Conservation (phyloP, 108 stramenopile species). For the Skeletonema costatum region DNA sequence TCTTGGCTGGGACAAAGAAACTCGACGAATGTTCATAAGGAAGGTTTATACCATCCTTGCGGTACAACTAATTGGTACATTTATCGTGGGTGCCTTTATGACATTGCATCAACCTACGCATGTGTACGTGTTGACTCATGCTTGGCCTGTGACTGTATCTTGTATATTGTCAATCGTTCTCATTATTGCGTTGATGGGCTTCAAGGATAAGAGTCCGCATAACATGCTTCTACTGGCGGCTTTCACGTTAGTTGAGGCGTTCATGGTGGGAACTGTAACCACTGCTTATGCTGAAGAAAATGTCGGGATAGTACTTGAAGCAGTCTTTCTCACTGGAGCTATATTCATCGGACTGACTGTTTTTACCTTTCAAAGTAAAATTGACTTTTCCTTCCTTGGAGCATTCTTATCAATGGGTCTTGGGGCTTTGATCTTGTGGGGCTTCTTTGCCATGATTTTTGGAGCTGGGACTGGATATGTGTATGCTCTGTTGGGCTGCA, state of each 20-base stretch:
- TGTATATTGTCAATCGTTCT: constrained; percentile 20
- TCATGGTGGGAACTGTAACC: constrained; percentile 44
- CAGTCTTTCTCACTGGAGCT: constrained; percentile 46
- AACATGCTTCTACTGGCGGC: constrained; percentile 38
- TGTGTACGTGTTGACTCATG: constrained; percentile 40
- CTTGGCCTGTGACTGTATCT: constrained; percentile 31
- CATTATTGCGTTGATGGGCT: constrained; percentile 38
- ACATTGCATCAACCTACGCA: constrained; percentile 40
- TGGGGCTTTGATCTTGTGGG: constrained; percentile 51
- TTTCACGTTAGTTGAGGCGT: constrained; percentile 50
- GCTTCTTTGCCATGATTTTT: constrained; percentile 51
- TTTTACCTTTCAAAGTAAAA: constrained; percentile 51
- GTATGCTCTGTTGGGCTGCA: constrained; percentile 49
- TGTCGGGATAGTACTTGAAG: constrained; percentile 40
- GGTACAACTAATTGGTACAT: constrained; percentile 32
- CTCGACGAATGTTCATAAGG: constrained; percentile 44
- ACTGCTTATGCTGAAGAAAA: constrained; percentile 38
- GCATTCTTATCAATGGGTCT: constrained; percentile 50
- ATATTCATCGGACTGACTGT: constrained; percentile 49
- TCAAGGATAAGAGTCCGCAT: constrained; percentile 46
- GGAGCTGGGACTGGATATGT: constrained; percentile 43
- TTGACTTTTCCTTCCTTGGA: constrained; percentile 50
- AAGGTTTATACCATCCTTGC: constrained; percentile 51
- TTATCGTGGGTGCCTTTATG: constrained; percentile 35
- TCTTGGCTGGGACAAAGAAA: constrained; percentile 49